A percentile compares a stretch with the other conserved stretches of the same genome.
These are phyloP conservation scores for Talaromyces sp. DNA, from an alignment of 2,329 filamentous ascomycete species.

Conservation along the genomic window DNA sequence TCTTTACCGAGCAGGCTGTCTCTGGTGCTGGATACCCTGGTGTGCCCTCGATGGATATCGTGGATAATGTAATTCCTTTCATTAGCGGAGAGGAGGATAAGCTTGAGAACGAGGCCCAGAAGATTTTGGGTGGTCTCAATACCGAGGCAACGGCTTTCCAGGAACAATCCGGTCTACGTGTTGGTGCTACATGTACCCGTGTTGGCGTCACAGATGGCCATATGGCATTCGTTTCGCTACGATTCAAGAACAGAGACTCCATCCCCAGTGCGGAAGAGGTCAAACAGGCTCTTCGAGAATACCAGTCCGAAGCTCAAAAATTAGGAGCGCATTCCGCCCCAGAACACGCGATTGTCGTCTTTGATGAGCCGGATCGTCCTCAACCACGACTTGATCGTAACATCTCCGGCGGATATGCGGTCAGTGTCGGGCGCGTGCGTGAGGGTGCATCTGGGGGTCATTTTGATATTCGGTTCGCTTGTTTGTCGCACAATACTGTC, in stretches of 20 bases:
- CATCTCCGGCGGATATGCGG: conserved; percentile 51
- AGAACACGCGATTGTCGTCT: conserved; percentile 73
- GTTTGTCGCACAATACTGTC: conserved; percentile 85
- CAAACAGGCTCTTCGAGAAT: conserved; percentile 72
- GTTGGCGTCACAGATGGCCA: conserved; percentile 95
- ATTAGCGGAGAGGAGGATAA: conserved; percentile 96
- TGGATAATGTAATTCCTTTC: conserved; percentile 94
- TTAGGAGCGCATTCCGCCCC: conserved; percentile 87
- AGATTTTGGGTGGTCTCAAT: conserved; percentile 81
- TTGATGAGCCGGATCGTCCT: conserved; percentile 84
- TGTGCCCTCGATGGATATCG: conserved; percentile 85
- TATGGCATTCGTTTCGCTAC: conserved; percentile 85
- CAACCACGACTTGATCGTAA: conserved; percentile 89
- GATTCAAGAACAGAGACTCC: conserved; percentile 70
- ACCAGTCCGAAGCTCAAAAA: conserved; percentile 74
- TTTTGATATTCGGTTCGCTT: conserved; percentile 93
- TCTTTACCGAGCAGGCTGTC: conserved; percentile 93
- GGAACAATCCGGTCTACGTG: conserved; percentile 68
- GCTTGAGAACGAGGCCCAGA: conserved; percentile 87
- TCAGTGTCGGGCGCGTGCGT: conserved; percentile 48
- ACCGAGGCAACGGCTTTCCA: conserved; percentile 67
- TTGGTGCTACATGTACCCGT: conserved; percentile 86
- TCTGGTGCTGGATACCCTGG: conserved; percentile 71
- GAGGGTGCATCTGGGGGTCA: conserved; percentile 76
- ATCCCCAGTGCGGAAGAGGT: conserved; percentile 69